A percentile compares a stretch with the other conserved stretches of the same genome.
These are phyloP conservation scores for Umbelopsis ramanniana DNA, from an alignment of 192 early-diverging fungal genomes.

Conservation along the genomic window DNA sequence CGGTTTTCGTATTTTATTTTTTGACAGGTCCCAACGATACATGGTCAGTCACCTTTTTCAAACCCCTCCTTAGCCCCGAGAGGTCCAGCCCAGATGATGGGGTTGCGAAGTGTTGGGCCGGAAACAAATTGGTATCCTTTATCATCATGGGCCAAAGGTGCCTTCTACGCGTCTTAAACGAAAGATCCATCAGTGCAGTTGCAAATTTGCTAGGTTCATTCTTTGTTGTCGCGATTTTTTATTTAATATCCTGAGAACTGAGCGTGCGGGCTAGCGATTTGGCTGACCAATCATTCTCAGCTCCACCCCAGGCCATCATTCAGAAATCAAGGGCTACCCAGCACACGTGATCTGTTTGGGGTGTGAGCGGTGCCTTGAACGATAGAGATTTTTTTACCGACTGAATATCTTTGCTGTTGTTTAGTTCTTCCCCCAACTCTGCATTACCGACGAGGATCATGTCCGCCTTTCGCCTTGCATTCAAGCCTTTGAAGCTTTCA, in stretches of 20 bases:
- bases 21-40: not conserved
- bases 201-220: not conserved
- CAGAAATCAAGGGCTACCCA: not conserved
- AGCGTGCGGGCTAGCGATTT: not conserved
- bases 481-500: conserved; percentile 35
- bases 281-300: conserved; percentile 10
- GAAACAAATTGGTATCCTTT: no score
- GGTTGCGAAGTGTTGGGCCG: not conserved
- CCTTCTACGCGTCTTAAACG: not conserved
- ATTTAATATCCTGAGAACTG: not conserved
- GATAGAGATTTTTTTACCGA: not conserved
- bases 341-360: not conserved
- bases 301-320: conserved; percentile 4
- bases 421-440: not conserved
- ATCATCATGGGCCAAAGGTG: no score
- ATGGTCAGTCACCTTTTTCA: not conserved
- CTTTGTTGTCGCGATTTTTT: not conserved
- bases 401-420: not conserved
- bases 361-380: not conserved
- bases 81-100: not conserved
- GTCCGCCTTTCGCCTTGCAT: conserved; percentile 43
- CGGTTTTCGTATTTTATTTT: not conserved
- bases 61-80: not conserved
- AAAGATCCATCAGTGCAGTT: not conserved
- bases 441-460: not conserved